Evolutionary conservation across 306 rosid genomes (phyloP).

Genomic region (Rubus idaeus): DNA sequence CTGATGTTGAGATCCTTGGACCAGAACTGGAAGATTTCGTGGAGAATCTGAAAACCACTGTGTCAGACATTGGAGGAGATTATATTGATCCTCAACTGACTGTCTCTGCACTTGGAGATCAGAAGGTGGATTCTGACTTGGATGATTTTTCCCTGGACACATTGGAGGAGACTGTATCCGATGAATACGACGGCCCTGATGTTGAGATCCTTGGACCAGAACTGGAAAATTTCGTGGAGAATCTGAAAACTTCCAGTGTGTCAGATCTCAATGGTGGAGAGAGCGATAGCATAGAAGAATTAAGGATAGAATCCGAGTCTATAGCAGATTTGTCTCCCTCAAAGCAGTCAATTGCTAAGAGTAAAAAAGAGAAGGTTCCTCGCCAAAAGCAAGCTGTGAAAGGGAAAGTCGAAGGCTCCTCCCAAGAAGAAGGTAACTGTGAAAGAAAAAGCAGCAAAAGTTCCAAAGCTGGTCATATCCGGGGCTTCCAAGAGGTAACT

Average conservation of each 20-base stretch:
- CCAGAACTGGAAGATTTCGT: constrained; percentile 32
- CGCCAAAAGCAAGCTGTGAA: constrained; percentile 36
- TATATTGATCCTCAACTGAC: constrained; percentile 12
- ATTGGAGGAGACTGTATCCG: constrained; percentile 35
- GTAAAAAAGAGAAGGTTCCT: constrained; percentile 34
- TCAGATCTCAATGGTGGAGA: constrained; percentile 27
- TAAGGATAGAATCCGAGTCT: constrained; percentile 31
- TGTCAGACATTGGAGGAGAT: background rate
- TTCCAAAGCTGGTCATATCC: constrained; percentile 42
- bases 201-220: constrained; percentile 30
- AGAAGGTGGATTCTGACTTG: constrained; percentile 22
- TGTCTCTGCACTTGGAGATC: constrained; percentile 29
- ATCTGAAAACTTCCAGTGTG: constrained; percentile 24
- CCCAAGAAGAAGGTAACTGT: constrained; percentile 24
- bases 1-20: constrained; percentile 26
- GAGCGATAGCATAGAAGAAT: constrained; percentile 29
- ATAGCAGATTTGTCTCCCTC: constrained; percentile 29
- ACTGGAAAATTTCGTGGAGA: constrained; percentile 34
- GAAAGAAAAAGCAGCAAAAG: constrained; percentile 33
- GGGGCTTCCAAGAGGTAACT: constrained; percentile 76
- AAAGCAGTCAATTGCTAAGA: constrained; percentile 34
- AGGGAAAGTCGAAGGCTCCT: constrained; percentile 39
- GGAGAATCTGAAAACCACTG: constrained; percentile 32
- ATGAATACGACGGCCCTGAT: constrained; percentile 39
- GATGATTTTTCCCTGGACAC: constrained; percentile 20